phyloP scores from a whole-genome alignment of 1,284 basidiomycete genomes.

The Hymenochaete sp. region DNA sequence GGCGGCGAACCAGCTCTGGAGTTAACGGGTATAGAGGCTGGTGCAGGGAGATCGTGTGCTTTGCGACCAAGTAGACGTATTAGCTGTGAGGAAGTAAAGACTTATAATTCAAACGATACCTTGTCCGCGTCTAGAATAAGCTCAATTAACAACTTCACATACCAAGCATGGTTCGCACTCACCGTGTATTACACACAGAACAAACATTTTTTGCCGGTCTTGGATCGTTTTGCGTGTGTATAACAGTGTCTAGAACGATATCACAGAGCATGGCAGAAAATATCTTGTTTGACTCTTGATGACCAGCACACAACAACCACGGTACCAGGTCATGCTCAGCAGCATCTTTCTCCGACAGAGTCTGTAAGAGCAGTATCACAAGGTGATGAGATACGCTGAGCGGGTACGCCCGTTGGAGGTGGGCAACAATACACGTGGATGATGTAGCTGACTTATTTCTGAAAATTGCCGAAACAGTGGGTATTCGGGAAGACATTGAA shows the following conservation, averaged over 20 bases:
- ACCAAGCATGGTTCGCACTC: conserved; percentile 22
- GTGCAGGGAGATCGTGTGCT: conserved; percentile 27
- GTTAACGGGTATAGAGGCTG: conserved; percentile 10
- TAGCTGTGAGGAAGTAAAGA: not conserved
- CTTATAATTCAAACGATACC: conserved; percentile 19
- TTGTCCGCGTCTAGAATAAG: conserved; percentile 23
- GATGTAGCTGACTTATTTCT: conserved; percentile 44
- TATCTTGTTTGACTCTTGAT: conserved; percentile 37
- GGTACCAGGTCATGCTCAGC: no score
- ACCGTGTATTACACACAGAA: conserved; percentile 61
- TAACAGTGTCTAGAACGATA: conserved; percentile 61
- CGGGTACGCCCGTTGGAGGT: no score
- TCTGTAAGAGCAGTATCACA: no score
- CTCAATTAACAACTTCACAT: not conserved
- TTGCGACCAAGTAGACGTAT: no score
- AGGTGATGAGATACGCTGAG: no score
- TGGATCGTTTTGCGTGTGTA: conserved; percentile 66
- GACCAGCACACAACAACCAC: not conserved
- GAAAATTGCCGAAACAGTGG: conserved; percentile 30
- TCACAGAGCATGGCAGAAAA: conserved; percentile 71
- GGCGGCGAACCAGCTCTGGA: conserved; percentile 14
- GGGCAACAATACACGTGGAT: conserved; percentile 38
- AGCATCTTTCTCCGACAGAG: no score
- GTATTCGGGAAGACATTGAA: not conserved
- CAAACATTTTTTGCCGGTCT: conserved; percentile 50